These are phyloP conservation scores for Coemansia erecta DNA, from an alignment of 192 early-diverging fungal genomes.

Conservation along the genomic window DNA sequence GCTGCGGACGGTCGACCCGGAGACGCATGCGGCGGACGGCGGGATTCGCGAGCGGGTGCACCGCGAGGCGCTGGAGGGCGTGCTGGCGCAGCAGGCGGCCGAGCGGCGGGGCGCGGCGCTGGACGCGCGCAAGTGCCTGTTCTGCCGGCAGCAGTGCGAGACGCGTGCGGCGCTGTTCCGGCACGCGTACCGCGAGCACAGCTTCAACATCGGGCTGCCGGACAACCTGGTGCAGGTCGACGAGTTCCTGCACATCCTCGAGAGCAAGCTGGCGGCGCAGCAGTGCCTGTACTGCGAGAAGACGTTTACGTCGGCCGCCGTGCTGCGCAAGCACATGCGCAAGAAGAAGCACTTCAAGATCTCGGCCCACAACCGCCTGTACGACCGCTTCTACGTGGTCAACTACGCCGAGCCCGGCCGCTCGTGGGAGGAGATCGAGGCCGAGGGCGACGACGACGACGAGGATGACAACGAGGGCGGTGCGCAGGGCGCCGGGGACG, in stretches of 20 bases:
- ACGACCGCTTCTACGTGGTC: conserved; percentile 92
- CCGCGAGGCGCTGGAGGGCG: conserved; percentile 65
- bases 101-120: conserved; percentile 69
- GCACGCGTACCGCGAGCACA: conserved; percentile 89
- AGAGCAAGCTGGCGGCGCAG: conserved; percentile 65
- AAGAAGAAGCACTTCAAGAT: conserved; percentile 99
- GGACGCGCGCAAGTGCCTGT: conserved; percentile 79
- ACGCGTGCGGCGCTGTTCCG: conserved; percentile 72
- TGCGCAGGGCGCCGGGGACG: no score
- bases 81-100: conserved; percentile 69
- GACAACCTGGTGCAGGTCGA: conserved; percentile 86
- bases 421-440: conserved; percentile 87
- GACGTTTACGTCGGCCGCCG: conserved; percentile 80
- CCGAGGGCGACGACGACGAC: conserved; percentile 56
- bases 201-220: conserved; percentile 89
- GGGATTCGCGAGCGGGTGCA: conserved; percentile 73
- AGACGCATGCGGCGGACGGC: conserved; percentile 51
- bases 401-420: conserved; percentile 90
- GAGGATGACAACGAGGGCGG: conserved; percentile 52
- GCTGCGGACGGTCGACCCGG: not conserved
- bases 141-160: conserved; percentile 80
- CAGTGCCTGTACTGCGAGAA: conserved; percentile 95
- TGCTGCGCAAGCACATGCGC: conserved; percentile 94
- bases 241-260: conserved; percentile 76
- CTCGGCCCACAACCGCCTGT: conserved; percentile 81